Percentiles rank a stretch among this genome's conserved stretches.
phyloP scores from a whole-genome alignment of 257 asterid species.

The Lithospermum erythrorhizon region DNA sequence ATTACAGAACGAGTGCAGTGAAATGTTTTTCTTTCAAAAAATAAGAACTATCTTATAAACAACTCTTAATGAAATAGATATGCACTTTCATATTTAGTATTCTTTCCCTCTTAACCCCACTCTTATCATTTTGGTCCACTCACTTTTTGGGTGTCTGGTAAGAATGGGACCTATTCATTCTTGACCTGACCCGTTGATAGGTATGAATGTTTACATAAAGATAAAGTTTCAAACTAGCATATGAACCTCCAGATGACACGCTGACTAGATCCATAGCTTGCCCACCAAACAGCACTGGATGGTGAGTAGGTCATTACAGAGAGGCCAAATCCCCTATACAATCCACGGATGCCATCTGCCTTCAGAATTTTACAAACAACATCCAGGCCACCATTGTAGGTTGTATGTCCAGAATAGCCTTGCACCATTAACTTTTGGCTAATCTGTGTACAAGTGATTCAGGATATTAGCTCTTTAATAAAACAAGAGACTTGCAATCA shows the following conservation, averaged over 20 bases:
- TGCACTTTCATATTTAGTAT: too few relatives aligned
- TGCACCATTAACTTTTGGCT: constrained; percentile 90
- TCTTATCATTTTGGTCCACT: too few relatives aligned
- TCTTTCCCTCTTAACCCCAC: neutral
- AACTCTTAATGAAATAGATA: neutral
- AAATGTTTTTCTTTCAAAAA: neutral
- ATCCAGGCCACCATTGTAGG: constrained; percentile 75
- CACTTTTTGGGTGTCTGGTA: neutral
- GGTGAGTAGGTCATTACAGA: constrained; percentile 91
- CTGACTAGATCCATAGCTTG: constrained; percentile 97
- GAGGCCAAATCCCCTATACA: constrained; percentile 91
- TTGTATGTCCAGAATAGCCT: constrained; percentile 76
- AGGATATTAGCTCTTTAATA: constrained; percentile 6
- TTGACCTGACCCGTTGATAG: neutral
- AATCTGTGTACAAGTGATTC: constrained; percentile 46
- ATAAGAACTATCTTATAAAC: neutral
- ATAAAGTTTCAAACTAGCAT: constrained; percentile 6
- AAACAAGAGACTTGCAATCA: constrained; percentile 1
- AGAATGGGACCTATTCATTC: neutral
- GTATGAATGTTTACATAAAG: constrained; percentile 2
- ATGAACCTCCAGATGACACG: constrained; percentile 80
- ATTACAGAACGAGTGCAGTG: neutral
- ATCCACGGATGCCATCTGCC: constrained; percentile 82
- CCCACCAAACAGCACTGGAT: constrained; percentile 99
- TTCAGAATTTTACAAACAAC: constrained; percentile 76